These are phyloP conservation scores for Sisymbrium irio DNA, from an alignment of 345 rosid genomes.

Conservation along the genomic window DNA sequence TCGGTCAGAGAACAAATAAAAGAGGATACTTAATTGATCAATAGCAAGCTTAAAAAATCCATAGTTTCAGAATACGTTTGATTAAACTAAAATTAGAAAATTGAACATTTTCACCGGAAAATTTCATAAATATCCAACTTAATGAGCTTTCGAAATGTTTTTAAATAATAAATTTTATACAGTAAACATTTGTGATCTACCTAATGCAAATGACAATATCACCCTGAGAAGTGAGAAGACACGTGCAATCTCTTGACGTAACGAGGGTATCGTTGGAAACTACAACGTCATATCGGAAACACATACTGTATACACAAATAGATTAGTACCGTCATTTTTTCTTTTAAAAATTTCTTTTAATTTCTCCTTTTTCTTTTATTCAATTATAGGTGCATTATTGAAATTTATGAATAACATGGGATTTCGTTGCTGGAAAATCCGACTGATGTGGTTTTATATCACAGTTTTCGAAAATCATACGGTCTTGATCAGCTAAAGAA, in stretches of 20 bases:
- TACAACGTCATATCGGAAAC: not conserved
- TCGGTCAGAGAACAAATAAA: not conserved
- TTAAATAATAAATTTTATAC: too few species aligned
- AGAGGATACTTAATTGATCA: not conserved
- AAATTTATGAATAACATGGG: not conserved
- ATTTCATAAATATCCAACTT: not conserved
- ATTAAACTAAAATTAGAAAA: not conserved
- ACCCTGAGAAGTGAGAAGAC: not conserved
- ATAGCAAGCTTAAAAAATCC: not conserved
- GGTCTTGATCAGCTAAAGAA: not conserved
- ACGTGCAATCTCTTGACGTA: constrained; percentile 9
- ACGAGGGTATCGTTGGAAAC: constrained; percentile 24
- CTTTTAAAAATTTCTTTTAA: not conserved
- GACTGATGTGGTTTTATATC: not conserved
- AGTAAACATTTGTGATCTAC: not conserved
- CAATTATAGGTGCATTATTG: constrained; percentile 3
- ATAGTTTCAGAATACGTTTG: not conserved
- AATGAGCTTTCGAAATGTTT: not conserved
- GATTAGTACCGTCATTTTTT: constrained; percentile 7
- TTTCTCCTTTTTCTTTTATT: not conserved
- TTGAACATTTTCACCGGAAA: not conserved
- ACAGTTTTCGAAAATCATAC: not conserved
- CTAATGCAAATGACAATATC: not conserved
- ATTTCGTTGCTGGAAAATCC: not conserved
- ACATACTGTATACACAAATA: too few species aligned